Evolutionary conservation across 23 red algal species (phyloP).

Genomic region (Pyropia yezoensis): DNA sequence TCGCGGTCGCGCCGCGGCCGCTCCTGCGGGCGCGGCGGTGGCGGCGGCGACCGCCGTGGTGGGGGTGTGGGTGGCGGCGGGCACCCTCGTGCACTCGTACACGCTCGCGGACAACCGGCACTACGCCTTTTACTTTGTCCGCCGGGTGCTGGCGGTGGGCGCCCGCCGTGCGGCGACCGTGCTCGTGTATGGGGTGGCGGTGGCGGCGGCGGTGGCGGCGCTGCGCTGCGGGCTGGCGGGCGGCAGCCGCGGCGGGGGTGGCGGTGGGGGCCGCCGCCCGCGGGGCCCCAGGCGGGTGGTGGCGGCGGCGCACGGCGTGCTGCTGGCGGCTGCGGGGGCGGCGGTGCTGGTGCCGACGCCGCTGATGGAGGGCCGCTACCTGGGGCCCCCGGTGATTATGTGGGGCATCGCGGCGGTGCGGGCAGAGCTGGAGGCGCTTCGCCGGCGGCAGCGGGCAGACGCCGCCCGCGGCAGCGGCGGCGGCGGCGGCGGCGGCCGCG

Average conservation of each 20-base stretch:
- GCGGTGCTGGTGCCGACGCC: too few species aligned
- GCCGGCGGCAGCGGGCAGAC: too few species aligned
- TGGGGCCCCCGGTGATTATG: too few species aligned
- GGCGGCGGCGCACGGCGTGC: too few species aligned
- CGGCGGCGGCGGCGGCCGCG: too few species aligned
- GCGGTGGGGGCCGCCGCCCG: neutral
- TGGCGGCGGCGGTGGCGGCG: neutral
- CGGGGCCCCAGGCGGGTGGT: too few species aligned
- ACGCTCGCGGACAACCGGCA: conserved; percentile 86
- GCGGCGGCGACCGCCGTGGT: conserved; percentile 5
- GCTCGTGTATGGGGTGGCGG: conserved; percentile 37
- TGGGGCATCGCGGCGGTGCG: too few species aligned
- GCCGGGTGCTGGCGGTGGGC: conserved; percentile 19
- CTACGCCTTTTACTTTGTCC: conserved; percentile 77
- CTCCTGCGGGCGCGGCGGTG: neutral
- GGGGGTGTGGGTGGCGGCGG: conserved; percentile 6
- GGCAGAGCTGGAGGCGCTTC: too few species aligned
- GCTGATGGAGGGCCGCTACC: too few species aligned
- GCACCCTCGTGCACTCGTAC: conserved; percentile 68
- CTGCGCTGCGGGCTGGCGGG: neutral
- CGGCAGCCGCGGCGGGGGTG: neutral
- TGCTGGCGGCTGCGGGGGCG: too few species aligned
- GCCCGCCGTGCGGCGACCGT: conserved; percentile 7
- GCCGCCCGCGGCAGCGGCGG: too few species aligned
- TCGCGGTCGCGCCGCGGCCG: neutral